Conservation (phyloP, 2,329 filamentous ascomycete genomes). For the Scortechinia acanthostroma region DNA sequence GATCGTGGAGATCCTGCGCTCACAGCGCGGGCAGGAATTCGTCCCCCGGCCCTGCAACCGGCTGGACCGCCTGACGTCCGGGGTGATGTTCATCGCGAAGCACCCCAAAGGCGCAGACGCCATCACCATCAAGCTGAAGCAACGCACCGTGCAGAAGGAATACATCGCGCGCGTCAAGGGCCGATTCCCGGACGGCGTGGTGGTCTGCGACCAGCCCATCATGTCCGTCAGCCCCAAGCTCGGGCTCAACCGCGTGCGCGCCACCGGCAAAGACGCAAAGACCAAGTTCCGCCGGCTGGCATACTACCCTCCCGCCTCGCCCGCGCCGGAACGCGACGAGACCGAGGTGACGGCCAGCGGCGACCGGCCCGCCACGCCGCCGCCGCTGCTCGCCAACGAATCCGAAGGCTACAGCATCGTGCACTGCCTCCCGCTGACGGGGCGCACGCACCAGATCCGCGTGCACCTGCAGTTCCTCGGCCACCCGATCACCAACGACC, state of each 20-base stretch:
- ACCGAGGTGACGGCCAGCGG: constrained; percentile 9
- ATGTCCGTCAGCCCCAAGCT: constrained; percentile 91
- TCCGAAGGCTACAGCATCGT: constrained; percentile 86
- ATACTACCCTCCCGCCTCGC: constrained; percentile 68
- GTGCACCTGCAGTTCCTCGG: constrained; percentile 93
- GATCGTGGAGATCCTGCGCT: constrained; percentile 84
- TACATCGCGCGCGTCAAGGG: constrained; percentile 89
- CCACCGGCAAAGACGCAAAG: constrained; percentile 80
- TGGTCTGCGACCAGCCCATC: constrained; percentile 89
- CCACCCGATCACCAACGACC: constrained; percentile 92
- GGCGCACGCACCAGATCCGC: constrained; percentile 86
- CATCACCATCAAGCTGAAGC: constrained; percentile 70
- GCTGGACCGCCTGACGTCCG: constrained; percentile 87
- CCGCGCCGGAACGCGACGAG: not conserved
- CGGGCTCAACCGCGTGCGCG: constrained; percentile 86
- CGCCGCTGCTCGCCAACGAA: constrained; percentile 15
- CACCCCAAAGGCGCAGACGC: constrained; percentile 71
- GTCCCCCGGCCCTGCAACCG: constrained; percentile 73
- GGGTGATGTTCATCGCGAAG: constrained; percentile 97
- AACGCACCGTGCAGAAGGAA: constrained; percentile 83
- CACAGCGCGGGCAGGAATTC: constrained; percentile 54
- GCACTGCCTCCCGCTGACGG: constrained; percentile 85
- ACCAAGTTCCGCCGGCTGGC: constrained; percentile 88
- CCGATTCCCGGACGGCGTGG: constrained; percentile 81
- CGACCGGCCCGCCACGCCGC: constrained; percentile 17